Evolutionary conservation across 2,329 filamentous ascomycete species (phyloP).

Genomic region (Paecilomyces variotii): DNA sequence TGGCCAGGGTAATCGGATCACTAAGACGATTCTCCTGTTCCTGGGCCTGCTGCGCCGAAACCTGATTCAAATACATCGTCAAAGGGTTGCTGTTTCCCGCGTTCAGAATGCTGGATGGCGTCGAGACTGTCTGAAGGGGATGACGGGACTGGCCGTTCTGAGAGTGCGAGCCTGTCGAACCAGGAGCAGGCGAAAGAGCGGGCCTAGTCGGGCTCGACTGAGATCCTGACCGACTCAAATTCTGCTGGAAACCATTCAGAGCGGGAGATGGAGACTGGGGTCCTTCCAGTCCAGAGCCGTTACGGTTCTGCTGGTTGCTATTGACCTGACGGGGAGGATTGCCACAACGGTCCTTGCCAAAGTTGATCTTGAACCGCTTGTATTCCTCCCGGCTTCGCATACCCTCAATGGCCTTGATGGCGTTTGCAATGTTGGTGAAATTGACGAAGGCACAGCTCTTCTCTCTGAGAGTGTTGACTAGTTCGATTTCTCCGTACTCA

Average conservation of each 20-base stretch:
- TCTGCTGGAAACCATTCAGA: constrained; percentile 50
- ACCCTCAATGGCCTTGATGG: constrained; percentile 98
- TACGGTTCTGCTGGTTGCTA: constrained; percentile 58
- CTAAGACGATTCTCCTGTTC: constrained; percentile 53
- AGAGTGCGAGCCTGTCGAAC: constrained; percentile 41
- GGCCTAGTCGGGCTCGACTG: constrained; percentile 55
- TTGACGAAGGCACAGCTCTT: constrained; percentile 99
- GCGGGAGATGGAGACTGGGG: constrained; percentile 47
- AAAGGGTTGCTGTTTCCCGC: constrained; percentile 74
- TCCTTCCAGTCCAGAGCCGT: constrained; percentile 45
- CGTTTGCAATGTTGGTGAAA: constrained; percentile 99
- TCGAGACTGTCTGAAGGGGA: constrained; percentile 47
- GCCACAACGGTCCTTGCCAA: constrained; percentile 95
- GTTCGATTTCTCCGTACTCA: constrained; percentile 94
- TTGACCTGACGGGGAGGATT: constrained; percentile 87
- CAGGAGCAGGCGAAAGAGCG: constrained; percentile 46
- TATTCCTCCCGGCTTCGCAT: constrained; percentile 93
- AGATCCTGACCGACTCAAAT: constrained; percentile 45
- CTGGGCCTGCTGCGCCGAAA: constrained; percentile 51
- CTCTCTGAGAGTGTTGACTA: constrained; percentile 92
- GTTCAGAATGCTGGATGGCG: constrained; percentile 68
- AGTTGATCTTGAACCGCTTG: constrained; percentile 98
- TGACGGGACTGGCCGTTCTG: constrained; percentile 52
- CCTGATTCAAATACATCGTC: constrained; percentile 85
- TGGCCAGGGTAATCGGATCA: constrained; percentile 33